A percentile compares a stretch with the other conserved stretches of the same genome.
phyloP scores from a whole-genome alignment of 2,329 filamentous ascomycete species.

The Nigrospora oryzae region DNA sequence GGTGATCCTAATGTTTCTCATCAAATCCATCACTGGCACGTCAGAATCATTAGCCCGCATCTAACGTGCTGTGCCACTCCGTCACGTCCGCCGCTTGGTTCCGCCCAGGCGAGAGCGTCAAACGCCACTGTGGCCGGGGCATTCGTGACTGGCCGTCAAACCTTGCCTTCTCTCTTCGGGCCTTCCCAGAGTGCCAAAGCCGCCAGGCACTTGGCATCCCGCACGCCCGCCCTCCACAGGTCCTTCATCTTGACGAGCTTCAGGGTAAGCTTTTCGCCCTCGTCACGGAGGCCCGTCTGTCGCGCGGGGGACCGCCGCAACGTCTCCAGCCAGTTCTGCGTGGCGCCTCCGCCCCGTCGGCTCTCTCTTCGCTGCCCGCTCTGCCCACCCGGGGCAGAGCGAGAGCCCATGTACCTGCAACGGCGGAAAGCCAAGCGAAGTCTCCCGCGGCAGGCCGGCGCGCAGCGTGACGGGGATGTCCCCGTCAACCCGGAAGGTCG shows the following conservation, averaged over 20 bases:
- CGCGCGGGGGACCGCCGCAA: slow-evolving; percentile 36
- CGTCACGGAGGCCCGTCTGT: slow-evolving; percentile 47
- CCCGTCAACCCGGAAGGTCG: not conserved
- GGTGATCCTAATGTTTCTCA: no score
- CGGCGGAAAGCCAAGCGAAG: not conserved
- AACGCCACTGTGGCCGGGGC: no score
- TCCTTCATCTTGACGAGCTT: slow-evolving; percentile 48
- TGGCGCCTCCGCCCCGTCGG: not conserved
- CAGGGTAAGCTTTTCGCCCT: slow-evolving; percentile 55
- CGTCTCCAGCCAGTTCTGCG: slow-evolving; percentile 42
- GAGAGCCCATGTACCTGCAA: not conserved
- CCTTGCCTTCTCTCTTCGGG: slow-evolving; percentile 30
- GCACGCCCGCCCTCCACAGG: slow-evolving; percentile 47
- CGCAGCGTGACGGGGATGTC: not conserved
- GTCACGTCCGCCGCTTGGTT: no score
- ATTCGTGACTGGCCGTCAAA: not conserved
- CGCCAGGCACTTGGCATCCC: slow-evolving; percentile 51
- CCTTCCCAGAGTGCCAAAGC: slow-evolving; percentile 53
- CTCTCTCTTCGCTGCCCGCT: no score
- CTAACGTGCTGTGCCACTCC: no score
- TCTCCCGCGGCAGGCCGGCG: not conserved
- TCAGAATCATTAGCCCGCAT: no score
- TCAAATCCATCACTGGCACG: no score
- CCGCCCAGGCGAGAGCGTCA: no score
- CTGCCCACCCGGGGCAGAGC: no score